Conservation (phyloP, 352 stramenopile genomes). For the Pythium oligandrum region DNA sequence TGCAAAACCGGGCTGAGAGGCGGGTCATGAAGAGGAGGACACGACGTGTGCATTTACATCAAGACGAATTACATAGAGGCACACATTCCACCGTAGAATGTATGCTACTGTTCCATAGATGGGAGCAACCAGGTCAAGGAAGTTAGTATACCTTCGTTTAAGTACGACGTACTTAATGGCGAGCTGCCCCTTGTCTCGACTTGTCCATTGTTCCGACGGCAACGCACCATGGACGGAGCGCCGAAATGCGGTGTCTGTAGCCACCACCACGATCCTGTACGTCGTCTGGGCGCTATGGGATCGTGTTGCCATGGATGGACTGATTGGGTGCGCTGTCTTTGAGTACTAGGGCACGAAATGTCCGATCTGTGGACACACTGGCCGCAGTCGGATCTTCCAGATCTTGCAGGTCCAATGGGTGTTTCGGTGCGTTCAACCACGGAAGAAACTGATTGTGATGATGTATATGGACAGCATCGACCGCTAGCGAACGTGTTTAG, state of each 20-base stretch:
- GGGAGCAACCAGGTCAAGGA: no score
- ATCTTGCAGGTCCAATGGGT: conserved; percentile 35
- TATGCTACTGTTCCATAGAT: no score
- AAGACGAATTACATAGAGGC: no score
- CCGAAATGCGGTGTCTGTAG: conserved; percentile 44
- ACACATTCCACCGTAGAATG: no score
- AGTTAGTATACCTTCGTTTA: no score
- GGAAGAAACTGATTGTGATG: background rate
- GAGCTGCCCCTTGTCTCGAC: no score
- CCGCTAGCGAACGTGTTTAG: conserved; percentile 39
- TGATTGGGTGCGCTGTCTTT: background rate
- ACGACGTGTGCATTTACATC: no score
- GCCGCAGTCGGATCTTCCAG: conserved; percentile 61
- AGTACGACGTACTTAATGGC: no score
- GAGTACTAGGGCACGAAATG: conserved; percentile 46
- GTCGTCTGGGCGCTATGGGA: background rate
- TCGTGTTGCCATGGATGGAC: background rate
- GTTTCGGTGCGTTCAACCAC: background rate
- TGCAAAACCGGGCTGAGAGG: no score
- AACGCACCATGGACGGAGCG: conserved; percentile 2
- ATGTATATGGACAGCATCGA: conserved; percentile 19
- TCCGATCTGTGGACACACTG: conserved; percentile 54
- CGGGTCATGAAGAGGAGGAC: no score
- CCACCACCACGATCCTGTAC: conserved; percentile 40
- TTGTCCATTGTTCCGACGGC: no score